These are phyloP conservation scores for Penicillium silybi DNA, from an alignment of 495 filamentous ascomycete genomes.

Conservation along the genomic window DNA sequence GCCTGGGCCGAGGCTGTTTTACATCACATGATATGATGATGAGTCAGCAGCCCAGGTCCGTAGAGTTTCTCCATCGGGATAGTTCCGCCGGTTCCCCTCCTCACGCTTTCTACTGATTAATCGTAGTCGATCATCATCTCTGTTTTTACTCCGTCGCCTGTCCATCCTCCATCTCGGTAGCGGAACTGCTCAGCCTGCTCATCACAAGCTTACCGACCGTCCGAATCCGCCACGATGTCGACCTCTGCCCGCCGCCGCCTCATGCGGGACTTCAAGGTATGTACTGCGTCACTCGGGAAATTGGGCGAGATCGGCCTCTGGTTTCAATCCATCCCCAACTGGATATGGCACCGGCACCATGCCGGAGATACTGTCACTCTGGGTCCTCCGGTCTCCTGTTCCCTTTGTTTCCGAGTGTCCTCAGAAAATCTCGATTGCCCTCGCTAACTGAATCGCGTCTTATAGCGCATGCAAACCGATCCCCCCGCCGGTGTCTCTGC, in stretches of 20 bases:
- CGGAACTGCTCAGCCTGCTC: background rate
- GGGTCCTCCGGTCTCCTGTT: background rate
- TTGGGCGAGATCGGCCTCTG: background rate
- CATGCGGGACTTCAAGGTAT: constrained; percentile 98
- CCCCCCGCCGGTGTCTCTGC: constrained; percentile 96
- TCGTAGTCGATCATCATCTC: constrained; percentile 3
- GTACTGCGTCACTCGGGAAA: constrained; percentile 19
- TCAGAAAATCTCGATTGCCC: constrained; percentile 1
- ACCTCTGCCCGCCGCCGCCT: constrained; percentile 89
- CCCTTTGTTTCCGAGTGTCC: background rate
- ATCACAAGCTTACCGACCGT: constrained; percentile 1
- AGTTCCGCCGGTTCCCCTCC: constrained; percentile 19
- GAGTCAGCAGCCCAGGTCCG: background rate
- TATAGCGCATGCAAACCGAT: constrained; percentile 97
- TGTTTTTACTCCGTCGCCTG: background rate
- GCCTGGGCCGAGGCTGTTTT: constrained; percentile 29
- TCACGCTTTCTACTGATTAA: constrained; percentile 9
- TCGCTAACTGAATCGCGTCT: constrained; percentile 16
- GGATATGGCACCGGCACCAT: background rate
- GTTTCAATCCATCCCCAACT: background rate
- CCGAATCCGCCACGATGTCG: constrained; percentile 60
- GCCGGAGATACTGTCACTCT: background rate
- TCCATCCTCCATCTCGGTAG: background rate
- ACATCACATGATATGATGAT: constrained; percentile 24
- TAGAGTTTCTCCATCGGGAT: constrained; percentile 20